These are phyloP conservation scores for Fomitopsis pulvina DNA, from an alignment of 768 basidiomycete species.

Conservation along the genomic window DNA sequence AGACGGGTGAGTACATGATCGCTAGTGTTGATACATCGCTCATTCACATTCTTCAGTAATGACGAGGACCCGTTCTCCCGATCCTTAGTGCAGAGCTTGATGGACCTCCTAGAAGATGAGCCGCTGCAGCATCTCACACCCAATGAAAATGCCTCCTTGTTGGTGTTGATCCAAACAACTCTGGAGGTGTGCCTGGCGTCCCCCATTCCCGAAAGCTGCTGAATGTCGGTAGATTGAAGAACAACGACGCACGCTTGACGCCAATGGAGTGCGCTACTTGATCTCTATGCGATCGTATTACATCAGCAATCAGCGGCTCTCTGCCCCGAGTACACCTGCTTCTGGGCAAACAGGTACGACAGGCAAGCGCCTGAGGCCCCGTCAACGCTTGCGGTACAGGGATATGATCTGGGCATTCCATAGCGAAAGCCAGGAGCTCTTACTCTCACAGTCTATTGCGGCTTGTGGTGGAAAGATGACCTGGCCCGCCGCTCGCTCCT, in stretches of 20 bases:
- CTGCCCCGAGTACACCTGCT: slow-evolving; percentile 39
- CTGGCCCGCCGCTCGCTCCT: slow-evolving; percentile 82
- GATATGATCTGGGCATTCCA: slow-evolving; percentile 98
- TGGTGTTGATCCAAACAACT: slow-evolving; percentile 81
- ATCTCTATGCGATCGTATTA: slow-evolving; percentile 91
- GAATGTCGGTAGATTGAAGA: slow-evolving; percentile 41
- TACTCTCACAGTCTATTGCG: slow-evolving; percentile 61
- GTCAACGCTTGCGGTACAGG: slow-evolving; percentile 81
- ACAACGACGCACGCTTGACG: slow-evolving; percentile 83
- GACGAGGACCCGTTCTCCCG: slow-evolving; percentile 58
- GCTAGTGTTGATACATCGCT: background rate
- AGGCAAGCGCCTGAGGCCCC: slow-evolving; percentile 44
- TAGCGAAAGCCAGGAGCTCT: slow-evolving; percentile 86
- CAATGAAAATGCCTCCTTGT: slow-evolving; percentile 78
- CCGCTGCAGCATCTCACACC: slow-evolving; percentile 66
- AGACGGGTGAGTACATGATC: slow-evolving; percentile 36
- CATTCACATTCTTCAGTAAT: slow-evolving; percentile 27
- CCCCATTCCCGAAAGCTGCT: background rate
- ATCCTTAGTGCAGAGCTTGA: slow-evolving; percentile 48
- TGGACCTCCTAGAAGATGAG: slow-evolving; percentile 55
- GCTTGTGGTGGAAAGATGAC: slow-evolving; percentile 82
- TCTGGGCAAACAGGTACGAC: slow-evolving; percentile 29
- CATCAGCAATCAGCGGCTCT: slow-evolving; percentile 67
- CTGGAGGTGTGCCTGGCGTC: slow-evolving; percentile 49
- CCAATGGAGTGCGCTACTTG: slow-evolving; percentile 89